Conservation (phyloP, 768 basidiomycete genomes). For the Lactifluus echinatus region DNA sequence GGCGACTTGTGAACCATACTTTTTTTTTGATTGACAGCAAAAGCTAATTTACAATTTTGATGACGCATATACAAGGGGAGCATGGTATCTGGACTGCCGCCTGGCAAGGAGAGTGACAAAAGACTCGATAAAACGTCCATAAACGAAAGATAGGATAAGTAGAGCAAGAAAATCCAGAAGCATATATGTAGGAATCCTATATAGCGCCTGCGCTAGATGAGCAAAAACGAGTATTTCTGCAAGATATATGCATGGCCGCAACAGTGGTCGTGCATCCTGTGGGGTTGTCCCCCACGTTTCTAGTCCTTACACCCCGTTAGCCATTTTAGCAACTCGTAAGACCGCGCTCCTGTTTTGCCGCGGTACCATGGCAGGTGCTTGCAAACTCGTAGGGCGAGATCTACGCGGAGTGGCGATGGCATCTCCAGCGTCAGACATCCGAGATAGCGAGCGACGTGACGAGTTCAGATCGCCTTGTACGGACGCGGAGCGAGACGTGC, state of each 20-base stretch:
- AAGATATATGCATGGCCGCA: too few species aligned
- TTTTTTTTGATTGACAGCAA: background rate
- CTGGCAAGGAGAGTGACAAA: background rate
- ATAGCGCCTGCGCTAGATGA: constrained; percentile 12
- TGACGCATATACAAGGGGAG: constrained; percentile 9
- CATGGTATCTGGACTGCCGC: constrained; percentile 7
- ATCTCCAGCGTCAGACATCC: constrained; percentile 36
- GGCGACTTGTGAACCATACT: background rate
- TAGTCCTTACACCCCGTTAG: constrained; percentile 23
- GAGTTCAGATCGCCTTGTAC: constrained; percentile 6
- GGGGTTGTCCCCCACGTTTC: background rate
- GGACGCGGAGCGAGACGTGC: constrained; percentile 5
- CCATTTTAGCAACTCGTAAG: constrained; percentile 62
- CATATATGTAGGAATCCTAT: background rate
- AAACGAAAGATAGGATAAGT: constrained; percentile 1
- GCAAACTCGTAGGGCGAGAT: constrained; percentile 50
- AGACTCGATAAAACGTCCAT: background rate
- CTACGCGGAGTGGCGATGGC: constrained; percentile 25
- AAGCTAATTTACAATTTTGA: constrained; percentile 4
- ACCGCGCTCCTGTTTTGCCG: constrained; percentile 68
- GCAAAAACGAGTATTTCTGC: background rate
- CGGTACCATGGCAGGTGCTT: constrained; percentile 55
- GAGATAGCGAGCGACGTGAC: constrained; percentile 29
- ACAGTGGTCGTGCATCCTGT: background rate
- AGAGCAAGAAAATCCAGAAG: background rate